Evolutionary conservation across 805 yeast genomes (phyloP).

Genomic region (Monosporozyma aquatica): DNA sequence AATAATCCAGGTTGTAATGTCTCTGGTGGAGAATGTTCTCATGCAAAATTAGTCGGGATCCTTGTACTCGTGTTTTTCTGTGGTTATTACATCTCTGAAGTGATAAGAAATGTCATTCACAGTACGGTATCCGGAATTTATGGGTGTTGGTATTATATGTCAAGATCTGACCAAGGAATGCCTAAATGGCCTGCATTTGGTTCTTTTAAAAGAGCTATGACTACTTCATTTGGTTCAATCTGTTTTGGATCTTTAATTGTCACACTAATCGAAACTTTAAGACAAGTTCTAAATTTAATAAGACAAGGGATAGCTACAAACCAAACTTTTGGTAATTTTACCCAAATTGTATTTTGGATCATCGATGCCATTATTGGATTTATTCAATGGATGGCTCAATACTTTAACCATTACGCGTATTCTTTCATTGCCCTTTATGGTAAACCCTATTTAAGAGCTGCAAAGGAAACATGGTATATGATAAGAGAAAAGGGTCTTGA

Average conservation of each 20-base stretch:
- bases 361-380: constrained; percentile 53
- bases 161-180: constrained; percentile 64
- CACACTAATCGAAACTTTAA: constrained; percentile 58
- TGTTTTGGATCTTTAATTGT: constrained; percentile 77
- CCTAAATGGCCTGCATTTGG: constrained; percentile 76
- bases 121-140: constrained; percentile 74
- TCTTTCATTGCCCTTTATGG: constrained; percentile 85
- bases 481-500: constrained; percentile 73
- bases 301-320: constrained; percentile 34
- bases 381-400: constrained; percentile 70
- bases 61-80: constrained; percentile 70
- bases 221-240: constrained; percentile 83
- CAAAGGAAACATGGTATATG: constrained; percentile 75
- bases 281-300: constrained; percentile 43
- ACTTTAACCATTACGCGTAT: constrained; percentile 86
- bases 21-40: constrained; percentile 47
- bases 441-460: constrained; percentile 60
- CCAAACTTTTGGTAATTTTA: constrained; percentile 42
- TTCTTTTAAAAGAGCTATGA: constrained; percentile 68
- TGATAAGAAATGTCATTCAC: constrained; percentile 70
- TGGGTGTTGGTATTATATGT: constrained; percentile 87
- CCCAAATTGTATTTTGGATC: constrained; percentile 43
- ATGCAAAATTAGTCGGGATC: constrained; percentile 55
- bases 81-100: constrained; percentile 78
- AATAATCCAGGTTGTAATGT: constrained; percentile 43